Percentiles rank a stretch among this genome's conserved stretches.
Evolutionary conservation across 2,329 filamentous ascomycete genomes (phyloP).

Genomic region (Aspergillus floridensis): DNA sequence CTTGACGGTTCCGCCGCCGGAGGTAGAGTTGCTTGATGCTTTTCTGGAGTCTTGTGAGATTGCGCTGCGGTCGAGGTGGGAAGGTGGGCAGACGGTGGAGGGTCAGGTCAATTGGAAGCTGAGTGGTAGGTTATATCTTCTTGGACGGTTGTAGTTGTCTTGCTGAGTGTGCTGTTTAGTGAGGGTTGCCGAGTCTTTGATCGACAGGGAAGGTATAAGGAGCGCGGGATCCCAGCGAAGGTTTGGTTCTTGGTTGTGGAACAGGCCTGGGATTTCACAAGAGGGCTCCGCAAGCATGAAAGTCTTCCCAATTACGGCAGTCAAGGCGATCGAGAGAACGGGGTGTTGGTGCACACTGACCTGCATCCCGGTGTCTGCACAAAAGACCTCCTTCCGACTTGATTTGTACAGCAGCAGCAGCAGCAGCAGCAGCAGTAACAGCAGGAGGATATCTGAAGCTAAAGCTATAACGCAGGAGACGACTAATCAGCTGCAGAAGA

Average conservation of each 20-base stretch:
- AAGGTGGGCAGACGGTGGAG: conserved; percentile 27
- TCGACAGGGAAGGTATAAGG: not conserved
- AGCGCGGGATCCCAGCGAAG: not conserved
- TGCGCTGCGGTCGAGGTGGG: conserved; percentile 20
- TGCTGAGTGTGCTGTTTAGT: conserved; percentile 2
- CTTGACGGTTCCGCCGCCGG: not conserved
- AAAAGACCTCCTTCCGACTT: conserved; percentile 29
- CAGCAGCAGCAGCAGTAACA: not conserved
- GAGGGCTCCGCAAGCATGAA: not conserved
- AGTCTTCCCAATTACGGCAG: conserved; percentile 26
- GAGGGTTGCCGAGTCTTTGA: not conserved
- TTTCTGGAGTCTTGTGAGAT: conserved; percentile 17
- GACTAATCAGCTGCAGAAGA: not conserved
- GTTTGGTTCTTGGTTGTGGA: not conserved
- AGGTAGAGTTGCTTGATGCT: conserved; percentile 3
- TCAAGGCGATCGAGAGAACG: conserved; percentile 21
- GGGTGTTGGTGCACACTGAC: conserved; percentile 25
- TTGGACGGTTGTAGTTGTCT: not conserved
- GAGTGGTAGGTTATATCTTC: conserved; percentile 20
- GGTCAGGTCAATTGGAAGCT: conserved; percentile 37
- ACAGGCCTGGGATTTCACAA: not conserved
- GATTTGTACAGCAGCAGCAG: conserved; percentile 25
- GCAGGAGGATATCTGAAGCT: not conserved
- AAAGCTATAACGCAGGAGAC: not conserved
- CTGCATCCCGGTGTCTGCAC: conserved; percentile 27